Evolutionary conservation across 768 basidiomycete species (phyloP), one percentile per base, ranked within the genome.

Genomic region (Cyclocybe cylindracea): DNA sequence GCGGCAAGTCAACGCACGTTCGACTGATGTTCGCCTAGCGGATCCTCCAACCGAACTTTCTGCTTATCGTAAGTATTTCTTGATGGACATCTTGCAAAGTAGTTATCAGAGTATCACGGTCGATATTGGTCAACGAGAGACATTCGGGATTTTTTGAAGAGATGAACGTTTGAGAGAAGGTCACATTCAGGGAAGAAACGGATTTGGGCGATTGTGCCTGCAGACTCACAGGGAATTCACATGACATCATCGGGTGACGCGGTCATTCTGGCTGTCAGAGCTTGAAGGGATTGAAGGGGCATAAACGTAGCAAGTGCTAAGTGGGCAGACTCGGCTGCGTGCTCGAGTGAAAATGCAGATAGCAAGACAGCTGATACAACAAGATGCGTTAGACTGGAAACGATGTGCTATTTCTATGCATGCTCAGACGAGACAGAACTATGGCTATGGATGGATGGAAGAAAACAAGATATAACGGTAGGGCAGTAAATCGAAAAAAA

Each of bases 381-480:
- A 58, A 60, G 48, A 54, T 39, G 51, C 29, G 48, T 44, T 29
- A 37, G 36, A 43, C 32, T 40, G 39, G 47, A 36, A 14, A 42
- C 14, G 8, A 44, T 32, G 49, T 56, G 48, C 49, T 57, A 48
- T 46, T 58, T 57, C 54, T 53, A 56, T 43, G 52, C 43, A 39
- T 50, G 35, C 51, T 51, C 50, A 59, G 49, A 50, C 51, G 60
- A 46, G 54, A 58, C 52, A 38, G 37, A 59, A 61, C 61, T 66
- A 63, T 53, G 55, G 46, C 50, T 55, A 24, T 24, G 24, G 24
- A 24, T 24, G 24, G 24, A 24, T 24, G 24, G 24, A 24, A 24
- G 62, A 61, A 55, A 63, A 58, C 60, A 62, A 60, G 58, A 64
- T 60, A 62, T 63, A 57, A 58, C 39, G 54, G 57, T 55, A 56